Base-by-base conservation (phyloP, 495 filamentous ascomycete species). In the Aspergillus taichungensis region DNA sequence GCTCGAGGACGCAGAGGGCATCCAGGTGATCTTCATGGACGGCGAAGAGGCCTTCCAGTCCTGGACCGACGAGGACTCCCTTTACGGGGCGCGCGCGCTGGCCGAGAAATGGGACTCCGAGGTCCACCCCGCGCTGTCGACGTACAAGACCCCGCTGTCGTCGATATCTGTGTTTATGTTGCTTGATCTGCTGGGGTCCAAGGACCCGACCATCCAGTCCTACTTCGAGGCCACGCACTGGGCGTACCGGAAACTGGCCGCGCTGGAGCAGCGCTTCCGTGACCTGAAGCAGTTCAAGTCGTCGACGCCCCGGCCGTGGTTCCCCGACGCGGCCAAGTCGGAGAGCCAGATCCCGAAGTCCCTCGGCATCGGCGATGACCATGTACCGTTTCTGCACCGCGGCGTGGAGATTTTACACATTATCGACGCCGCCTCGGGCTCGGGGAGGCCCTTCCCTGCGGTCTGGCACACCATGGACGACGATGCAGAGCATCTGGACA, bases 161-260 rank as follows among this genome's bases (percentile, higher is more conserved):
- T 80, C 84, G 12, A 96, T 98, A 45, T 83, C 80, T 34, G 66
- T 97, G 31, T 96, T 98, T 62, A 74, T 98, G 18, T 80, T 98
- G n/a, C 72, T 98, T 39, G 92, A 98, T 62, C 73, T 98, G 10
- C 76, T 98, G 5, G 92, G 92, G 1, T 63, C 84, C 0, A 57
- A 74, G 8, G 63, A 76, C 11, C 92, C 92, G 3, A 69, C 53
- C 1, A 73, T 98, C 8, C 82, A 83, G 5, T 89, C 85, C 0
- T 92, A 86, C 57, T 97, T 90, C 63, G 72, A 73, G 37, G 84
- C 83, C 5, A 96, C 92, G 1, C 92, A 98, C 53, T 96, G 91
- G 91, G 88, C 90, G 7, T 98, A 98, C 56, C 69, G 76, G 47
- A 70, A 71, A 13, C 67, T 97, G 54, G 82, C 83, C 0, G 51